A percentile compares a stretch with the other conserved stretches of the same genome.
Evolutionary conservation across 2,329 filamentous ascomycete genomes (phyloP).

Genomic region (Aspergillus carbonarius): DNA sequence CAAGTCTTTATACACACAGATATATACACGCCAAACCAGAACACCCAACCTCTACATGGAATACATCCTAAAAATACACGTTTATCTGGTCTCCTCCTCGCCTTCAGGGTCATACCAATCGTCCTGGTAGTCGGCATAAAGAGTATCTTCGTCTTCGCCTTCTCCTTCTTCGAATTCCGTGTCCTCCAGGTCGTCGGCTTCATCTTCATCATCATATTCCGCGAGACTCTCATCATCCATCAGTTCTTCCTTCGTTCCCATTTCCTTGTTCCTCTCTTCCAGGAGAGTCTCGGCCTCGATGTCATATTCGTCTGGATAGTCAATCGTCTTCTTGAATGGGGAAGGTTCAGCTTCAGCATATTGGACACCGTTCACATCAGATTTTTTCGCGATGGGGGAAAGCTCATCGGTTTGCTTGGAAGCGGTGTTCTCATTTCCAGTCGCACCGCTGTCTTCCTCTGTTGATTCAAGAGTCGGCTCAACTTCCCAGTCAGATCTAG

Average conservation of each 20-base stretch:
- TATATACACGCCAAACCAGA: neutral
- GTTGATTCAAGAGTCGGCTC: constrained; percentile 5
- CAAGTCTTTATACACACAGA: neutral
- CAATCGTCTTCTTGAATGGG: constrained; percentile 14
- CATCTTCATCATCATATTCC: constrained; percentile 1
- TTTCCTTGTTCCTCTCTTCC: constrained; percentile 12
- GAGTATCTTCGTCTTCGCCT: neutral
- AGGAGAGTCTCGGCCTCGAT: constrained; percentile 26
- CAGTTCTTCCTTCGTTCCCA: constrained; percentile 21
- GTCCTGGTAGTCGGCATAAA: neutral
- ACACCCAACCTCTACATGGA: neutral
- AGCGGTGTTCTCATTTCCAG: neutral
- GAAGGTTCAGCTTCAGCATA: neutral
- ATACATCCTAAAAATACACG: neutral
- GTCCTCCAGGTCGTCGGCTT: neutral
- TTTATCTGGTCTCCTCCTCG: neutral
- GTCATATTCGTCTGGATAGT: constrained; percentile 26
- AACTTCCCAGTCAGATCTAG: constrained; percentile 10
- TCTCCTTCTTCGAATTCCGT: neutral
- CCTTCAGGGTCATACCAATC: neutral
- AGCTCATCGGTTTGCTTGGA: neutral
- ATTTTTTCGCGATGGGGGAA: neutral
- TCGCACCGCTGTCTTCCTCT: neutral
- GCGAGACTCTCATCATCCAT: constrained; percentile 15
- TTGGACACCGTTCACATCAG: neutral